These are phyloP conservation scores for Hypoxylon crocopeplum DNA, from an alignment of 495 filamentous ascomycete genomes.

Conservation along the genomic window DNA sequence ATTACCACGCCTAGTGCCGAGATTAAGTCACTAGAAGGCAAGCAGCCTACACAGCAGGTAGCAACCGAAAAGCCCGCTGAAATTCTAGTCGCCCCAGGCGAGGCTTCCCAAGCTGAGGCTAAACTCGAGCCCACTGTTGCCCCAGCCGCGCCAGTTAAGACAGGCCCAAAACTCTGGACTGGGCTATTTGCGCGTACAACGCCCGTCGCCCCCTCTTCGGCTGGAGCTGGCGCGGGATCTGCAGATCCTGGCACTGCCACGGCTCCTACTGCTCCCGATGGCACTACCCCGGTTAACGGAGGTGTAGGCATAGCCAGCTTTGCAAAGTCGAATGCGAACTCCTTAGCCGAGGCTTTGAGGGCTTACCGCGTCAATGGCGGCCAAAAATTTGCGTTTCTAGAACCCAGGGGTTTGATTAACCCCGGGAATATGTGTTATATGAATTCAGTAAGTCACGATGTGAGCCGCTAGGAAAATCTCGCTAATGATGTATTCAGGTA, in stretches of 20 bases:
- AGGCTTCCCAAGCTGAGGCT: constrained; percentile 37
- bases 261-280: constrained; percentile 5
- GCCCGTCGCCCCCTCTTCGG: constrained; percentile 34
- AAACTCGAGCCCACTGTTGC: constrained; percentile 45
- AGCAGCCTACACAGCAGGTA: constrained; percentile 48
- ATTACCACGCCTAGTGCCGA: constrained; percentile 45
- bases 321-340: constrained; percentile 64
- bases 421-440: constrained; percentile 99
- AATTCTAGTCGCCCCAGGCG: constrained; percentile 19
- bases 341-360: constrained; percentile 74
- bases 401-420: constrained; percentile 94
- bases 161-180: constrained; percentile 76
- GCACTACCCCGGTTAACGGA: constrained; percentile 13
- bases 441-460: constrained; percentile 83
- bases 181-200: constrained; percentile 69
- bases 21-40: constrained; percentile 34
- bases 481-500: constrained; percentile 60
- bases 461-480: not conserved
- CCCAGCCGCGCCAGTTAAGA: constrained; percentile 49
- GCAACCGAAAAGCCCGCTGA: constrained; percentile 31
- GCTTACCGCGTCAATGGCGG: constrained; percentile 66
- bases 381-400: constrained; percentile 79
- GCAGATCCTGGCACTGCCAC: constrained; percentile 26
- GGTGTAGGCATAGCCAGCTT: constrained; percentile 41
- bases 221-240: constrained; percentile 38